Base-by-base conservation (phyloP, 2,329 filamentous ascomycete species). In the Claviceps lovelessii region DNA sequence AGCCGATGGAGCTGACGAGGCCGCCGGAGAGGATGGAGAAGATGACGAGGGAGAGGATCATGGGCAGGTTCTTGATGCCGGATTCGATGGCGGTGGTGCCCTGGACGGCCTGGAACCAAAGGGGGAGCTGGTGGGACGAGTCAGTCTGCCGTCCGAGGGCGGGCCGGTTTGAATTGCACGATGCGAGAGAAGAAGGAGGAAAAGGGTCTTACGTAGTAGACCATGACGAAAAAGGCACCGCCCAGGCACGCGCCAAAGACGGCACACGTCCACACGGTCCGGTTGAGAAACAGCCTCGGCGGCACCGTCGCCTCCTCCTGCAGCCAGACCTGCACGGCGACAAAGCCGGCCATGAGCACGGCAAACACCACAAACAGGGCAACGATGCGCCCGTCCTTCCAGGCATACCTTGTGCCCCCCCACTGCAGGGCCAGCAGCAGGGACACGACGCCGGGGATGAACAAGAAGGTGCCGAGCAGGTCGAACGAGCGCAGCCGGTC, bases 371-470 rank as follows among this genome's bases (percentile, higher is more conserved):
- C 53, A 39, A 55, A 57, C 28, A 57, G 35, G 33, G 53, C 51
- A 13, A 57, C 54, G 51, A 57, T 57, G 51, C 54, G 56, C 19
- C 53, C 56, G 11, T 57, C 51, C 15, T 19, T 35, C 56, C 56
- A 67, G 5, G 58, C 55, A 46, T 72, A 71, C 52, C 65, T 67
- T 37, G 63, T 63, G 8, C 71, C 72, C 31, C 72, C 72, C 73
- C 73, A 78, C 56, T 77, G 74, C 6, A 79, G 64, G n/a, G 75
- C 75, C 0, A 79, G 65, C 0, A 78, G 61, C 19, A 77, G 65
- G 57, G 72, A 77, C 23, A 76, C 63, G 8, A 76, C 66, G 15
- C 70, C 62, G 0, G 65, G 65, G 60, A 66, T 54, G 35, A 70
- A 67, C 5, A 70, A 59, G 15, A 57, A 55, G 3, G 64, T 66